A percentile compares a stretch with the other conserved stretches of the same genome.
These are phyloP conservation scores for Patellifolia procumbens DNA, from an alignment of 179 eudicot species.

Conservation along the genomic window DNA sequence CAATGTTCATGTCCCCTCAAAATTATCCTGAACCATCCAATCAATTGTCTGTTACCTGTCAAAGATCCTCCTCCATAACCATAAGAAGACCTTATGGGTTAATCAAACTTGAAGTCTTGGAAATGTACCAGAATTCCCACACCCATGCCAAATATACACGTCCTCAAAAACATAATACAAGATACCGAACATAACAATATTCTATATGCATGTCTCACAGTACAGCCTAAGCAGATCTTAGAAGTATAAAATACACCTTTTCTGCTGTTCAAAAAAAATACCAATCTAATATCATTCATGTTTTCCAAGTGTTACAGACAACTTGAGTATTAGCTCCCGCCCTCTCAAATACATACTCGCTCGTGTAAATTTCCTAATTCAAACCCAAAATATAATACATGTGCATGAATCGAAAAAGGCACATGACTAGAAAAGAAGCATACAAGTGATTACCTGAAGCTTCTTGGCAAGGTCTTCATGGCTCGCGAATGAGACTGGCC, in stretches of 20 bases:
- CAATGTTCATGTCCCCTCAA: not conserved
- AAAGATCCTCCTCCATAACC: not conserved
- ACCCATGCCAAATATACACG: not conserved
- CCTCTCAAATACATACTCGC: not conserved
- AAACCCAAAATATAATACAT: not conserved
- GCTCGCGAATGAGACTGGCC: conserved; percentile 51
- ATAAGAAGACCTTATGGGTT: no score
- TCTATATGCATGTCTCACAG: not conserved
- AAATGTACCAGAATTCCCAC: not conserved
- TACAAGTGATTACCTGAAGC: conserved; percentile 54
- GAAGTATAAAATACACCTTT: not conserved
- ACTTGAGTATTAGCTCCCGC: not conserved
- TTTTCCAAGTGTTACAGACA: not conserved
- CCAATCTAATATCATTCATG: not conserved
- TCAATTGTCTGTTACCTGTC: not conserved
- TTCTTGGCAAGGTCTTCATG: conserved; percentile 84
- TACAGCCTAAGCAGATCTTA: not conserved
- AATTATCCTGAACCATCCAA: not conserved
- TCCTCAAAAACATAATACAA: not conserved
- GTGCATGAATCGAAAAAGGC: not conserved
- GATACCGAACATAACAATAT: not conserved
- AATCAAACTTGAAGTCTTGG: not conserved
- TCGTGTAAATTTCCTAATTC: not conserved
- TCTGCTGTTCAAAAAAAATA: not conserved
- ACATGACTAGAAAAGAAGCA: not conserved